Evolutionary conservation across 2,329 filamentous ascomycete genomes (phyloP), one percentile per base, ranked within the genome.

Genomic region (Aspergillus clavatus): DNA sequence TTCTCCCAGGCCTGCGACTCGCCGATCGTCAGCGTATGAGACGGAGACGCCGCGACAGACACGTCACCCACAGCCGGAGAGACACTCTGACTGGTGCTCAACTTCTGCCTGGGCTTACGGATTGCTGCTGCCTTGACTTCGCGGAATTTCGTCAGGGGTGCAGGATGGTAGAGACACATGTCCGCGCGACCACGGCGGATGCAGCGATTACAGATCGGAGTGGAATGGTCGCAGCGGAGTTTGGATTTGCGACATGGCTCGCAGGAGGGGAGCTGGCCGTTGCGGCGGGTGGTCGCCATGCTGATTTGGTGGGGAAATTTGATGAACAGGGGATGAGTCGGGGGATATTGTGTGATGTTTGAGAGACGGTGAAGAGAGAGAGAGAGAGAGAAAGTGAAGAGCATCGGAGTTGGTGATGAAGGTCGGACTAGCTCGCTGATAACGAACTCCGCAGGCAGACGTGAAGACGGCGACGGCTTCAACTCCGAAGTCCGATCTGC

Each of bases 191-290:
- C 53, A 12, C 61, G 59, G 24, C 48, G 50, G 31, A 53, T 49
- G 37, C 62, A 66, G 22, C 62, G 59, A 23, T 51, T 48, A 38
- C 62, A 65, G 11, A 58, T 47, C 4, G 62, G 58, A 14, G 48
- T 19, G 7, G 43, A 44, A 53, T 65, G 62, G 38, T 66, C 62
- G 28, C 62, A 65, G 21, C 59, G 57, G 31, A 64, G 60, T 48
- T 66, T 64, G 31, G 59, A 54, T 38, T 53, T 58, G 7, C 62
- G 59, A 36, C 60, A 64, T 16, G 60, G 62, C 53, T 65, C 62
- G 37, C 61, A 65, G 16, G 62, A 64, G 11, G 62, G 57, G 16
- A 49, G 53, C 29, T 62, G 62, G 7, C 62, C 61, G 47, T 65
- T 65, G 5, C 57, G 56, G 37, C 59, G 58, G n/a, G n/a, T n/a